Percentiles rank a stretch among this genome's conserved stretches.
phyloP scores from a whole-genome alignment of 208 protist species.

The Acanthamoeba sp. region DNA sequence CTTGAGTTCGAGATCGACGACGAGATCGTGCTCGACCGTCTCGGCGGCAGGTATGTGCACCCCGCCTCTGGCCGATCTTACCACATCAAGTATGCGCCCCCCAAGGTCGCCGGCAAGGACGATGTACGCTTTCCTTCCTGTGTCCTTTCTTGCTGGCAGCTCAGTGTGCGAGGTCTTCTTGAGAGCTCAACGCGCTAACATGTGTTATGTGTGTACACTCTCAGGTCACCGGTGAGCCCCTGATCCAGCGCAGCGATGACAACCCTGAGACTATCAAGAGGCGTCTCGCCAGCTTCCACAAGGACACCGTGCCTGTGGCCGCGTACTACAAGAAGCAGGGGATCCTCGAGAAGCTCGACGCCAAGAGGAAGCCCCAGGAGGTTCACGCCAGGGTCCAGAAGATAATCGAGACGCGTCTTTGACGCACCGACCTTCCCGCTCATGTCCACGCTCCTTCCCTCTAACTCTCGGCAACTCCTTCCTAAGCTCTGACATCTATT shows the following conservation, averaged over 20 bases:
- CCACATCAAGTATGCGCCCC: slow-evolving; percentile 75
- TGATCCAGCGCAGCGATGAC: slow-evolving; percentile 88
- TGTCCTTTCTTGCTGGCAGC: background rate
- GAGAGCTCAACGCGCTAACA: too few species aligned
- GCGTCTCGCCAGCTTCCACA: slow-evolving; percentile 85
- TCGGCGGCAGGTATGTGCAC: slow-evolving; percentile 85
- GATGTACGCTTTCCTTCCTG: background rate
- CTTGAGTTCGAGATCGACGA: slow-evolving; percentile 88
- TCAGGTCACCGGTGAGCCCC: slow-evolving; percentile 86
- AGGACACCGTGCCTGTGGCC: slow-evolving; percentile 83
- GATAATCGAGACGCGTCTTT: slow-evolving; percentile 52
- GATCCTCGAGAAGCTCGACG: slow-evolving; percentile 47
- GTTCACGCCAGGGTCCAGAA: slow-evolving; percentile 29
- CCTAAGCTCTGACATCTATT: slow-evolving; percentile 16
- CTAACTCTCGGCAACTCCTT: background rate
- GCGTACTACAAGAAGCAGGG: slow-evolving; percentile 83
- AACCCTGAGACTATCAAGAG: slow-evolving; percentile 86
- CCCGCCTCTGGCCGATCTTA: slow-evolving; percentile 76
- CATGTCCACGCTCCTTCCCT: background rate
- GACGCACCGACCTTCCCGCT: background rate
- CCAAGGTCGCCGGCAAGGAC: slow-evolving; percentile 42
- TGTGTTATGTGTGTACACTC: too few species aligned
- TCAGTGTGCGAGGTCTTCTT: too few species aligned
- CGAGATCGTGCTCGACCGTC: slow-evolving; percentile 82
- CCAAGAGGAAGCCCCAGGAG: slow-evolving; percentile 35